A percentile compares a stretch with the other conserved stretches of the same genome.
These are phyloP conservation scores for Dissophora ornata DNA, from an alignment of 192 early-diverging fungal genomes.

Conservation along the genomic window DNA sequence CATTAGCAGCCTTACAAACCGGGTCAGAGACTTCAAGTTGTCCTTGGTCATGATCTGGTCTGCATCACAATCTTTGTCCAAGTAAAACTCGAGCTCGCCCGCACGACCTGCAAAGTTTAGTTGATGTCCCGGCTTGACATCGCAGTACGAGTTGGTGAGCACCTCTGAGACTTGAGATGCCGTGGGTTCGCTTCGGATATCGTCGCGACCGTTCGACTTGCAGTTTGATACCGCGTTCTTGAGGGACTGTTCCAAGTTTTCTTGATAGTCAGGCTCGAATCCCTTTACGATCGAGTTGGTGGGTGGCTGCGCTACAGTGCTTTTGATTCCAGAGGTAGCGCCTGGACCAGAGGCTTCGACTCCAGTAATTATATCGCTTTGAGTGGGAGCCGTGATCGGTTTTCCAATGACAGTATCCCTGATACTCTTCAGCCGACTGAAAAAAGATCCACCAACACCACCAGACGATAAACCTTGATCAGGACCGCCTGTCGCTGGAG, in stretches of 20 bases:
- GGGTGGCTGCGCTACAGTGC: constrained; percentile 13
- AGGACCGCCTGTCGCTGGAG: background rate
- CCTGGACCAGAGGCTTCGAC: constrained; percentile 16
- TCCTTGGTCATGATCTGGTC: constrained; percentile 54
- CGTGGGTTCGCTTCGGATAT: constrained; percentile 34
- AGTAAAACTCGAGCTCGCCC: constrained; percentile 50
- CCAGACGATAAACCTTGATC: background rate
- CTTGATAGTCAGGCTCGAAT: constrained; percentile 42
- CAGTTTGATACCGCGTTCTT: constrained; percentile 35
- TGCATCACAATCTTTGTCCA: constrained; percentile 50
- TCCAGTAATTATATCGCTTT: constrained; percentile 10
- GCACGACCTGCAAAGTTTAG: constrained; percentile 56
- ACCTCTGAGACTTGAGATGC: constrained; percentile 33
- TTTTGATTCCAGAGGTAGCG: background rate
- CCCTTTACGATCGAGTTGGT: constrained; percentile 31
- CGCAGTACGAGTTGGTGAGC: constrained; percentile 60
- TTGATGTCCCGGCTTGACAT: constrained; percentile 61
- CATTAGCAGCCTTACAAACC: constrained; percentile 59
- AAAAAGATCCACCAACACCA: constrained; percentile 29
- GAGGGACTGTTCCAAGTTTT: constrained; percentile 40
- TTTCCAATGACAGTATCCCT: constrained; percentile 38
- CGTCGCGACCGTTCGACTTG: constrained; percentile 44
- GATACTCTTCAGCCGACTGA: constrained; percentile 33
- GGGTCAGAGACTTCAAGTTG: constrained; percentile 40
- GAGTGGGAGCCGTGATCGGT: background rate